phyloP scores from a whole-genome alignment of 2,329 filamentous ascomycete species.

The Epicoccum nigrum region DNA sequence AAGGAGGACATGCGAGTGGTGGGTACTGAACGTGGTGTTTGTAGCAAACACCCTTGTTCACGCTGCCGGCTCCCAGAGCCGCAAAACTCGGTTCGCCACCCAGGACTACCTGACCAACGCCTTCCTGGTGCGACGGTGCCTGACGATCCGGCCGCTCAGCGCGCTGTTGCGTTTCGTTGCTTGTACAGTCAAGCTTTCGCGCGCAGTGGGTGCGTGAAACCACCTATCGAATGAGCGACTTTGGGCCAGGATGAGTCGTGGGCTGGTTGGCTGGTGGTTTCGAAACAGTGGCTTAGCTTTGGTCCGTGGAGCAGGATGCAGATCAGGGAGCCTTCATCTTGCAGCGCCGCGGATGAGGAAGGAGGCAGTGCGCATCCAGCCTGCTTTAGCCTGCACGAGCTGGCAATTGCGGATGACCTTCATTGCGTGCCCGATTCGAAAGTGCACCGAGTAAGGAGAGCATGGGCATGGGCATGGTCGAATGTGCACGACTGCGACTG shows the following conservation, averaged over 20 bases:
- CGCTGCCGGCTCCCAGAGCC: no score
- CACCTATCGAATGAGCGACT: slow-evolving; percentile 2
- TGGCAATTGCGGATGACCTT: not conserved
- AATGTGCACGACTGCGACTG: not conserved
- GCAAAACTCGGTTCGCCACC: not conserved
- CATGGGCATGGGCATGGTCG: not conserved
- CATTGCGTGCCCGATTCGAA: not conserved
- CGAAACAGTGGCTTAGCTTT: slow-evolving; percentile 7
- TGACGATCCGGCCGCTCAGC: slow-evolving; percentile 5
- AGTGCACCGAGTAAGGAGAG: not conserved
- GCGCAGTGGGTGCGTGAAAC: not conserved
- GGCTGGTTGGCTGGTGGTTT: slow-evolving; percentile 1
- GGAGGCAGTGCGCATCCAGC: slow-evolving; percentile 1
- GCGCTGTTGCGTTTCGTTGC: slow-evolving; percentile 6
- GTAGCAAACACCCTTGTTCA: no score
- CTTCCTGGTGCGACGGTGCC: not conserved
- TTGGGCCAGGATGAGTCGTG: slow-evolving; percentile 1
- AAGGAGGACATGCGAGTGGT: not conserved
- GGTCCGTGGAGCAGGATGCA: slow-evolving; percentile 1
- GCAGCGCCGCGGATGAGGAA: slow-evolving; percentile 4
- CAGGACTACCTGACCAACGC: not conserved
- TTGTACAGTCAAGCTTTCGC: slow-evolving; percentile 14
- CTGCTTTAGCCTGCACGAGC: slow-evolving; percentile 1
- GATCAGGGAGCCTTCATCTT: slow-evolving; percentile 11
- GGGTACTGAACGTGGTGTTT: not conserved